Evolutionary conservation across 2,329 filamentous ascomycete genomes (phyloP).

Genomic region (Phialocephala subalpina): DNA sequence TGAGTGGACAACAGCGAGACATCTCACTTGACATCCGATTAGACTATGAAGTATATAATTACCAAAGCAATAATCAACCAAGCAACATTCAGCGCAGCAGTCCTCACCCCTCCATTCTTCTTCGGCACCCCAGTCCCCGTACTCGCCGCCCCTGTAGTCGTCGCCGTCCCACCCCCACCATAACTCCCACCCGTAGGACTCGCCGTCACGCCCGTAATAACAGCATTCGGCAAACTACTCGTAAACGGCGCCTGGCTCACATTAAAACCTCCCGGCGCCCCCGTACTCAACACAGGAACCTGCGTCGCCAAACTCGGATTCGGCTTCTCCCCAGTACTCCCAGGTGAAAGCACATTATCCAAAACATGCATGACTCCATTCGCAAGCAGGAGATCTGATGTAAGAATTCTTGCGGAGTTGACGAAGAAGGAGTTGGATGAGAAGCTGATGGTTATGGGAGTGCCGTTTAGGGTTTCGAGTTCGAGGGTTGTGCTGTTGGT

Average conservation of each 20-base stretch:
- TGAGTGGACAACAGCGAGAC: no score
- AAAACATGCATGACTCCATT: constrained; percentile 46
- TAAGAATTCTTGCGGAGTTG: constrained; percentile 47
- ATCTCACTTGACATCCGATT: no score
- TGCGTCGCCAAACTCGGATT: constrained; percentile 48
- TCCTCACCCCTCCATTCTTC: constrained; percentile 8
- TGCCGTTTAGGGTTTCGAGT: constrained; percentile 37
- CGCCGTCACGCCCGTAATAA: constrained; percentile 11
- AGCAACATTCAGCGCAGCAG: background rate
- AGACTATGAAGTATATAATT: background rate
- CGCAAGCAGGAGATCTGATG: constrained; percentile 43
- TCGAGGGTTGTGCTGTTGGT: constrained; percentile 29
- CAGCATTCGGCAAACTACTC: constrained; percentile 20
- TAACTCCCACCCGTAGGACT: constrained; percentile 7
- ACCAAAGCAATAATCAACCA: background rate
- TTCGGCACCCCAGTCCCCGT: background rate
- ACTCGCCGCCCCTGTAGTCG: background rate
- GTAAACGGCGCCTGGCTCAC: constrained; percentile 19
- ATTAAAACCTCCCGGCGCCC: constrained; percentile 7
- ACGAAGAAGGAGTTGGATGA: constrained; percentile 48
- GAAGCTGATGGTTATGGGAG: constrained; percentile 42
- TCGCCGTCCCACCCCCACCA: constrained; percentile 8
- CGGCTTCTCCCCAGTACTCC: constrained; percentile 45
- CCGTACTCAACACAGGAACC: constrained; percentile 42
- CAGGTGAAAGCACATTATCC: constrained; percentile 54